Conservation (phyloP, 192 early-diverging fungal species). For the Haplosporangium gracile region DNA sequence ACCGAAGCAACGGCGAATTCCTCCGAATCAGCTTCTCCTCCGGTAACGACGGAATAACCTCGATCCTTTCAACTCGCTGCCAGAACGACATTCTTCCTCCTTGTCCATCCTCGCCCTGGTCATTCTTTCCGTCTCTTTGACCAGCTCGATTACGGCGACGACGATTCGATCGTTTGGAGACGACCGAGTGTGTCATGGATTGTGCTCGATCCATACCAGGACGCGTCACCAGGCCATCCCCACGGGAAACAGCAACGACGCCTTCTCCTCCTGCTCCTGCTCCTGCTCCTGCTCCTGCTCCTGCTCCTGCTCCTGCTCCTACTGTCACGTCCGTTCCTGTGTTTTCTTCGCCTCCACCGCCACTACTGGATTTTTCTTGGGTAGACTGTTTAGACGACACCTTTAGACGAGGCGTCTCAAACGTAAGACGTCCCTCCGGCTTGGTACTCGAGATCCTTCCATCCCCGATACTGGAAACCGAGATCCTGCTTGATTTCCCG, state of each 20-base stretch:
- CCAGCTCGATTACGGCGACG: slow-evolving; percentile 10
- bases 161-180: slow-evolving; percentile 14
- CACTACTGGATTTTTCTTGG: neutral
- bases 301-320: neutral
- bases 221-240: neutral
- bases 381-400: neutral
- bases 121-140: neutral
- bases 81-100: slow-evolving; percentile 11
- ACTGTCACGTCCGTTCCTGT: neutral
- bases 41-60: slow-evolving; percentile 58
- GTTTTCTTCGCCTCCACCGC: neutral
- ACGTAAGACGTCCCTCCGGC: slow-evolving; percentile 14
- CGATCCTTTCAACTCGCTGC: slow-evolving; percentile 25
- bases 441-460: neutral
- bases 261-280: neutral
- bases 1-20: slow-evolving; percentile 61
- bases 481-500: slow-evolving; percentile 5
- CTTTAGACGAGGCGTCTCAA: slow-evolving; percentile 23
- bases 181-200: slow-evolving; percentile 15
- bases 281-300: neutral
- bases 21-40: slow-evolving; percentile 60
- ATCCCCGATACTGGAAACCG: slow-evolving; percentile 14
- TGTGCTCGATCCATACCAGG: slow-evolving; percentile 1
- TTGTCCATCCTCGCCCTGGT: neutral
- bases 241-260: neutral